Conservation (phyloP, 441 rosid genomes). For the Biscutella auriculata region DNA sequence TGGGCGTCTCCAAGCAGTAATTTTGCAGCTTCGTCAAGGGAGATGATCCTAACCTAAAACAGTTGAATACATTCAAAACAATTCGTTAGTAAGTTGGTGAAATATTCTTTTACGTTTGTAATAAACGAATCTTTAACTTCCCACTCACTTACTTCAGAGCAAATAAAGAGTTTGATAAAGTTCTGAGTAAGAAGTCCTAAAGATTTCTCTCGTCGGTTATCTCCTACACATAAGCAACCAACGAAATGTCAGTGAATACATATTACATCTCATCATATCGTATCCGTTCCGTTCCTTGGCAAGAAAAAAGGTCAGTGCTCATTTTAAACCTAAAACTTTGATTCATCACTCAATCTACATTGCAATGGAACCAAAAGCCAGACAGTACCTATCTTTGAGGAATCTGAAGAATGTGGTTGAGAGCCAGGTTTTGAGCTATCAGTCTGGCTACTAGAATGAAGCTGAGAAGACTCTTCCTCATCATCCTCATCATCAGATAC, state of each 20-base stretch:
- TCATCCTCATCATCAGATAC: conserved; percentile 54
- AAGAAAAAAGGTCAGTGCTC: not conserved
- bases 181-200: conserved; percentile 74
- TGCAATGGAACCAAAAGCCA: not conserved
- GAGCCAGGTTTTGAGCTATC: conserved; percentile 35
- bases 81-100: not conserved
- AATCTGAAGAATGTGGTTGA: conserved; percentile 36
- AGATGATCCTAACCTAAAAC: conserved; percentile 48
- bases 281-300: conserved; percentile 10
- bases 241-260: not conserved
- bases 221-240: conserved; percentile 29
- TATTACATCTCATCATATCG: not conserved
- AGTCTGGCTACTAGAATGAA: conserved; percentile 50
- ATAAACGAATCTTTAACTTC: not conserved
- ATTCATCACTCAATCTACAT: not conserved
- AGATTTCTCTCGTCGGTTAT: conserved; percentile 71
- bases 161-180: conserved; percentile 73
- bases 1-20: conserved; percentile 73
- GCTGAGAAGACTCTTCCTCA: conserved; percentile 45
- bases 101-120: not conserved
- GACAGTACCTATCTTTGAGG: conserved; percentile 40
- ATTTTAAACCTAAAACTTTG: not conserved
- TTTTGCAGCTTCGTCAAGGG: conserved; percentile 81
- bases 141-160: conserved; percentile 45
- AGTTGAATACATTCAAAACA: not conserved